Conservation (phyloP, 208 protist genomes). For the Acanthamoeba healyi region DNA sequence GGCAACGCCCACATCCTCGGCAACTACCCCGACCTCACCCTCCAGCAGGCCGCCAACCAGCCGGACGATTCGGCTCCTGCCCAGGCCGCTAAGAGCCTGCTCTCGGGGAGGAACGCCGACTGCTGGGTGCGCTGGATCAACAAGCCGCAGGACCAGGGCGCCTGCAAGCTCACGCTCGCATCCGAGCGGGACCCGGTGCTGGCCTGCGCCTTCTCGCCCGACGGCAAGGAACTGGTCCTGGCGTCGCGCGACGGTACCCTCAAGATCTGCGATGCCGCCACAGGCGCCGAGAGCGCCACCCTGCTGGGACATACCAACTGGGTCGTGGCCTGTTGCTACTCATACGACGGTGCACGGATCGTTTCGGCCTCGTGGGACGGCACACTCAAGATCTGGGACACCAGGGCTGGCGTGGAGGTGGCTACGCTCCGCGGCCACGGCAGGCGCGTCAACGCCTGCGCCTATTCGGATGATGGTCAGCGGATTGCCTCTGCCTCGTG, state of each 20-base stretch:
- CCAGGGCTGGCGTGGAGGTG: constrained; percentile 69
- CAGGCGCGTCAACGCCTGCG: constrained; percentile 72
- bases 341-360: constrained; percentile 39
- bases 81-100: background rate
- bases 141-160: constrained; percentile 79
- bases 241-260: constrained; percentile 79
- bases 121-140: constrained; percentile 82
- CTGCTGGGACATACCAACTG: constrained; percentile 79
- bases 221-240: constrained; percentile 80
- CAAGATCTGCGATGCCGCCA: constrained; percentile 64
- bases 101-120: background rate
- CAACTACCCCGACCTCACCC: constrained; percentile 73
- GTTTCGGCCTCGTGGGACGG: constrained; percentile 76
- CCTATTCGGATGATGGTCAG: constrained; percentile 76
- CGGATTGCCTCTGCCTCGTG: constrained; percentile 56
- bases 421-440: constrained; percentile 76
- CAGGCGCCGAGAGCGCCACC: constrained; percentile 74
- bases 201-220: constrained; percentile 75
- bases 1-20: constrained; percentile 76
- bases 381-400: constrained; percentile 82
- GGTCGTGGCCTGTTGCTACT: constrained; percentile 77
- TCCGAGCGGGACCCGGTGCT: constrained; percentile 73
- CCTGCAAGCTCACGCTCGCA: constrained; percentile 76
- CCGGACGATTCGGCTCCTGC: constrained; percentile 72
- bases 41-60: constrained; percentile 85